Conservation (phyloP, 805 yeast genomes). For the Wickerhamiella australiensis region DNA sequence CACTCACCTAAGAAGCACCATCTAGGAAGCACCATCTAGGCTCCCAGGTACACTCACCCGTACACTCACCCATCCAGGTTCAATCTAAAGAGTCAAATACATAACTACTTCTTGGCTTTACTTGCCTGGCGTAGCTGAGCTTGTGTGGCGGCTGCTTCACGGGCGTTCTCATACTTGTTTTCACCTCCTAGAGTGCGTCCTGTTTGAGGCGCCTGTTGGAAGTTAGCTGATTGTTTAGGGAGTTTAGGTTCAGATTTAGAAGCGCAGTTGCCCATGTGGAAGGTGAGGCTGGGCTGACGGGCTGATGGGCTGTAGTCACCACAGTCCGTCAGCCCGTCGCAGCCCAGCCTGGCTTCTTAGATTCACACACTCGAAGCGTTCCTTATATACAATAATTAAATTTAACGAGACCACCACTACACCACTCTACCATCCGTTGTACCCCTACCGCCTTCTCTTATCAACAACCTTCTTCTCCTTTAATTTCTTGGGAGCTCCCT, state of each 20-base stretch:
- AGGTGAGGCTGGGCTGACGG: not conserved
- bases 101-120: no score
- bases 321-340: no score
- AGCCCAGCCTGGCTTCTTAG: no score
- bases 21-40: no score
- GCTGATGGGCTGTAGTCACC: not conserved
- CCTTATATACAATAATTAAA: not conserved
- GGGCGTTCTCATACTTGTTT: conserved; percentile 1
- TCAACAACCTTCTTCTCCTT: conserved; percentile 24
- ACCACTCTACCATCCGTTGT: not conserved
- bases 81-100: no score
- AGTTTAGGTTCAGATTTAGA: conserved; percentile 1
- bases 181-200: conserved; percentile 8
- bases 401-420: not conserved
- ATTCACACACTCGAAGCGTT: not conserved
- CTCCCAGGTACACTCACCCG: no score
- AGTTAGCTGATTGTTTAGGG: not conserved
- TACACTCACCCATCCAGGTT: no score
- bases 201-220: not conserved
- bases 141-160: conserved; percentile 5
- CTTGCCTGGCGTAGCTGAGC: conserved; percentile 5
- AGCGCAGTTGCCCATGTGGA: conserved; percentile 3
- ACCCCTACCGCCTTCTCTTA: conserved; percentile 18
- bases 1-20: no score
- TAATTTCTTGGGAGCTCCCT: conserved; percentile 26